Percentiles rank a stretch among this genome's conserved stretches.
Evolutionary conservation across 352 stramenopile genomes (phyloP).

Genomic region (Globisporangium canariense): DNA sequence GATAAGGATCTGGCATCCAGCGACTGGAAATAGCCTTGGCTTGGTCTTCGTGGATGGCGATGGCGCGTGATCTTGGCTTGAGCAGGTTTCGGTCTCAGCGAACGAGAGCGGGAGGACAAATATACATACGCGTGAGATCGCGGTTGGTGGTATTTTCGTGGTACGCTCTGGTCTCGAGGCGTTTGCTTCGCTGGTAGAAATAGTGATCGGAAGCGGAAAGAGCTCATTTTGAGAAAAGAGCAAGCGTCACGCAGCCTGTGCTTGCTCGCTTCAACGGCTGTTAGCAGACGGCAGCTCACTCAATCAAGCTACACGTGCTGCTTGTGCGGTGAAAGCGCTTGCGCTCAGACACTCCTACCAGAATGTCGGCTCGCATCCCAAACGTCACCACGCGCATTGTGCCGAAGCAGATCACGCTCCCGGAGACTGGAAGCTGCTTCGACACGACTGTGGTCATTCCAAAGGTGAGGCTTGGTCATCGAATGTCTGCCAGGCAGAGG

Average conservation of each 20-base stretch:
- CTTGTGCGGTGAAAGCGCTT: not conserved
- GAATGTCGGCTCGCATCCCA: constrained; percentile 64
- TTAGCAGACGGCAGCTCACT: not conserved
- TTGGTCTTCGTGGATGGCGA: not conserved
- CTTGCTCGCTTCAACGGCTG: not conserved
- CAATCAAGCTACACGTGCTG: not conserved
- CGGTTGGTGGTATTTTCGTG: constrained; percentile 8
- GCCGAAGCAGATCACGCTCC: constrained; percentile 65
- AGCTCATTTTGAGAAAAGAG: constrained; percentile 44
- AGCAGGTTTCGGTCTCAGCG: not conserved
- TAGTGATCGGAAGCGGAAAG: not conserved
- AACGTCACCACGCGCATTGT: constrained; percentile 85
- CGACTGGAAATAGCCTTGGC: not conserved
- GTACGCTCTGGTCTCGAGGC: not conserved
- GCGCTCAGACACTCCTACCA: not conserved
- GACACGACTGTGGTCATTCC: constrained; percentile 80
- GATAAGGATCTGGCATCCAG: not conserved
- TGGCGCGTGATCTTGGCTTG: not conserved
- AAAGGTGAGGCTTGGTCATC: constrained; percentile 34
- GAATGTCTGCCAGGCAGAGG: no score
- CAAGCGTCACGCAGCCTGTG: constrained; percentile 3
- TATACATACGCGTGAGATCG: constrained; percentile 3
- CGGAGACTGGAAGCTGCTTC: constrained; percentile 94
- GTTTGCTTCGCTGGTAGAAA: not conserved
- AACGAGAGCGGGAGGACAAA: constrained; percentile 7